Conservation (phyloP, 2,329 filamentous ascomycete species). For the Ascochyta lentis region DNA sequence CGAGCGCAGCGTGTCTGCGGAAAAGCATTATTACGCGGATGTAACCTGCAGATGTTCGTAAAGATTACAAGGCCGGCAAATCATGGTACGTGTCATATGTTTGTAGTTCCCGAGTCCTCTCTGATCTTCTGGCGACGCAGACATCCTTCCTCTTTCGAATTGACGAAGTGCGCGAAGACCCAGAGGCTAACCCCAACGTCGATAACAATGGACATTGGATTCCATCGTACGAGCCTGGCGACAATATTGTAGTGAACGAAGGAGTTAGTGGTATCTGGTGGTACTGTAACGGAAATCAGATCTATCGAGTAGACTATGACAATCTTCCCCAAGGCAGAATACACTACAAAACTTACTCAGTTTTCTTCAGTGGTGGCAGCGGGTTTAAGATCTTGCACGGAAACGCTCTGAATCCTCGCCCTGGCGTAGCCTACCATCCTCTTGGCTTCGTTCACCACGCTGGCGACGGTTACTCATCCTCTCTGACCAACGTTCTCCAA, state of each 20-base stretch:
- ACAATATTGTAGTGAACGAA: not conserved
- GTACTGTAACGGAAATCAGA: not conserved
- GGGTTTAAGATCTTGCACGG: conserved; percentile 33
- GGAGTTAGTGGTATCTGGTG: not conserved
- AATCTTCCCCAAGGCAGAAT: not conserved
- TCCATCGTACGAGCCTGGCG: conserved; percentile 15
- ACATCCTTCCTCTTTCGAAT: conserved; percentile 32
- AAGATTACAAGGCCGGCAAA: not conserved
- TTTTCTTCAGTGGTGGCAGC: conserved; percentile 27
- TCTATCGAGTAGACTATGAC: not conserved
- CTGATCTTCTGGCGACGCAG: not conserved
- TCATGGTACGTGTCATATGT: not conserved
- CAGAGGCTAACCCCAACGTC: not conserved
- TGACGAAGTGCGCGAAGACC: conserved; percentile 33
- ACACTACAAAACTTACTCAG: conserved; percentile 24
- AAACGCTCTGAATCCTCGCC: conserved; percentile 18
- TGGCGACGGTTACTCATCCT: conserved; percentile 26
- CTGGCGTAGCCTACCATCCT: conserved; percentile 23
- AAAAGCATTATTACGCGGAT: not conserved
- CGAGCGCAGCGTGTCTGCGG: not conserved
- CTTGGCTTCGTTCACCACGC: conserved; percentile 33
- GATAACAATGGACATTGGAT: conserved; percentile 23
- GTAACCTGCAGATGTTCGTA: not conserved
- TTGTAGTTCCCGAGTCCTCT: not conserved
- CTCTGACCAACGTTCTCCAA: conserved; percentile 29